Conservation (phyloP, 345 rosid genomes). For the Dovyalis caffra region DNA sequence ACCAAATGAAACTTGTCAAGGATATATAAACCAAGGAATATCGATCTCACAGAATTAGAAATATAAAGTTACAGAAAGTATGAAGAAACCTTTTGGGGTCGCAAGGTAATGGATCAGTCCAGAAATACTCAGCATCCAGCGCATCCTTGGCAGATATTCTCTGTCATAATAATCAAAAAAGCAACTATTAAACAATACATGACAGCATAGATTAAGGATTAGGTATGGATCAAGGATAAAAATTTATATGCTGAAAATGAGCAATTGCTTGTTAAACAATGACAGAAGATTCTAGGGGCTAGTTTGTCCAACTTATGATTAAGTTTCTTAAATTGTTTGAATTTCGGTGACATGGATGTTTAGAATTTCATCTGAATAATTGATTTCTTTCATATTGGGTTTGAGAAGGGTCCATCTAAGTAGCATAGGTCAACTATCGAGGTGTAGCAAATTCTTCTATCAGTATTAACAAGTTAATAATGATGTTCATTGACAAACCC, state of each 20-base stretch:
- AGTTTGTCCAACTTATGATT: no score
- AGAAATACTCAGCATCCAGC: conserved; percentile 94
- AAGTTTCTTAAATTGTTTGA: no score
- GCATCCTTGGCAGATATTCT: conserved; percentile 96
- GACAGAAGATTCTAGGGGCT: neutral
- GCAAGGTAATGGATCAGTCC: conserved; percentile 94
- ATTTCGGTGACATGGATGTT: no score
- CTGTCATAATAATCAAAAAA: conserved; percentile 29
- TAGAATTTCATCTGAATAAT: no score
- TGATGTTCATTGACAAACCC: no score
- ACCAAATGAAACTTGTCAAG: conserved; percentile 2
- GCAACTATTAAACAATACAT: neutral
- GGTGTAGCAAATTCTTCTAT: no score
- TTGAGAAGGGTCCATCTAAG: no score
- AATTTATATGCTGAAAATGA: neutral
- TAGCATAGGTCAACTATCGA: no score
- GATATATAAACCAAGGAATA: neutral
- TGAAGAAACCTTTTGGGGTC: conserved; percentile 75
- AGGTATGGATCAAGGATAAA: neutral
- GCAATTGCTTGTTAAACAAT: neutral
- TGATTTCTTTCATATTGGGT: no score
- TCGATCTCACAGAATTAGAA: neutral
- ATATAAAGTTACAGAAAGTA: neutral
- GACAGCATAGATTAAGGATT: neutral
- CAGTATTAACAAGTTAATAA: no score